These are phyloP conservation scores for Penicillium sclerotigenum DNA, from an alignment of 2,329 filamentous ascomycete genomes.

Conservation along the genomic window DNA sequence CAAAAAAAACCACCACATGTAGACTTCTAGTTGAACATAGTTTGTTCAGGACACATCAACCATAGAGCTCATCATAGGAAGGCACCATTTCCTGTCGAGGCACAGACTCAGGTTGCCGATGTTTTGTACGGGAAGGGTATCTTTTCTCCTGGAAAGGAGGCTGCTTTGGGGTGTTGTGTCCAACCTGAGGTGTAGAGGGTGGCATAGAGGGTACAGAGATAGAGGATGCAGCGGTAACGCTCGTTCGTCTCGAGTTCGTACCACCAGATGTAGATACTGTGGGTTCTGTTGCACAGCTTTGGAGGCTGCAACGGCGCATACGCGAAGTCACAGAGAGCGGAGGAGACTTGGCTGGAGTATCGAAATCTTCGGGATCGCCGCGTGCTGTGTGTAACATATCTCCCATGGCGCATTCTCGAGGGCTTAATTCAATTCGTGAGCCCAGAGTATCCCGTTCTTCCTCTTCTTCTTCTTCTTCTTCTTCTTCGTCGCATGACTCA, in stretches of 20 bases:
- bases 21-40: conserved; percentile 1
- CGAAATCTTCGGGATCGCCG: conserved; percentile 22
- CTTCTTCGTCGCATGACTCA: conserved; percentile 26
- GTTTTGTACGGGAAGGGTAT: conserved; percentile 15
- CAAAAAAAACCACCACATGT: conserved; percentile 1
- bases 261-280: conserved; percentile 27
- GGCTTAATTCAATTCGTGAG: neutral
- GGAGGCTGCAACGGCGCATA: conserved; percentile 36
- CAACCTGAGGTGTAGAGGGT: conserved; percentile 26
- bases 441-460: conserved; percentile 19
- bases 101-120: conserved; percentile 20
- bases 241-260: conserved; percentile 33
- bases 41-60: conserved; percentile 19
- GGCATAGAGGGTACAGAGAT: conserved; percentile 27
- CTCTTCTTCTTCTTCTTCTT: conserved; percentile 22
- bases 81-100: conserved; percentile 34
- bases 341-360: conserved; percentile 32
- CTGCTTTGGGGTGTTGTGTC: conserved; percentile 8
- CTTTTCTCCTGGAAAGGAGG: conserved; percentile 21
- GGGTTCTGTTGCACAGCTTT: conserved; percentile 31
- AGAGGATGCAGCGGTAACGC: conserved; percentile 30
- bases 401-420: conserved; percentile 7
- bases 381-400: conserved; percentile 2
- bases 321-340: conserved; percentile 38
- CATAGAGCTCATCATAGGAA: conserved; percentile 41